phyloP scores from a whole-genome alignment of 306 rosid genomes.

The Acmispon strigosus region DNA sequence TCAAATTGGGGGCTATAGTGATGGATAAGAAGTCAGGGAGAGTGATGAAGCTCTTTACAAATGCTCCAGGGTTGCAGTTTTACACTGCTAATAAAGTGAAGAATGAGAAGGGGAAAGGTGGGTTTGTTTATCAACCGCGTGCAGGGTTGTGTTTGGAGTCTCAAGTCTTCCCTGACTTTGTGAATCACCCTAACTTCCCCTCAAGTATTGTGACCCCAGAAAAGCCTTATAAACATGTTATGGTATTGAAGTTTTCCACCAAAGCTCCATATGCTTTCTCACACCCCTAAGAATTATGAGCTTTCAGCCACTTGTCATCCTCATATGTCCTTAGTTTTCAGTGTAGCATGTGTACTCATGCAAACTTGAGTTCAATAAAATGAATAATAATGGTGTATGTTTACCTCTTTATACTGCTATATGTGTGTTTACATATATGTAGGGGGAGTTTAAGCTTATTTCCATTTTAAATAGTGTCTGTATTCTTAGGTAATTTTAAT shows the following conservation, averaged over 20 bases:
- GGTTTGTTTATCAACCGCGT: constrained; percentile 47
- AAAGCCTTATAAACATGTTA: constrained; percentile 47
- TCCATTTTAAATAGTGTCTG: too few species aligned
- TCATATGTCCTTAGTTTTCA: too few species aligned
- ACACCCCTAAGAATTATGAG: neutral
- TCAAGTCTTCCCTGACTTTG: constrained; percentile 65
- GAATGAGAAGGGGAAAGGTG: constrained; percentile 55
- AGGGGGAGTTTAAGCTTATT: too few species aligned
- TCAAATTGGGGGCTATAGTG: constrained; percentile 35
- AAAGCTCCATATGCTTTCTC: constrained; percentile 20
- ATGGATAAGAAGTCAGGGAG: constrained; percentile 55
- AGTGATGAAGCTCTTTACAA: constrained; percentile 43
- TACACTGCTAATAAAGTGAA: constrained; percentile 41
- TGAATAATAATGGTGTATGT: too few species aligned
- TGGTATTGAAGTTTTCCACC: constrained; percentile 52
- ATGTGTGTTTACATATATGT: too few species aligned
- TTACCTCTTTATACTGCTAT: too few species aligned
- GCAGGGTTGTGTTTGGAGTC: constrained; percentile 62
- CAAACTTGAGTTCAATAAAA: too few species aligned
- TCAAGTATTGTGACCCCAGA: constrained; percentile 61
- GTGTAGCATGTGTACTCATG: too few species aligned
- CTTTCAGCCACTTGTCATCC: too few species aligned
- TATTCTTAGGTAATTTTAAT: too few species aligned
- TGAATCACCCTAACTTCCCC: constrained; percentile 70
- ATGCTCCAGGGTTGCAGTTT: constrained; percentile 62